Base-by-base conservation (phyloP, 768 basidiomycete species). In the Amanita exitialis region DNA sequence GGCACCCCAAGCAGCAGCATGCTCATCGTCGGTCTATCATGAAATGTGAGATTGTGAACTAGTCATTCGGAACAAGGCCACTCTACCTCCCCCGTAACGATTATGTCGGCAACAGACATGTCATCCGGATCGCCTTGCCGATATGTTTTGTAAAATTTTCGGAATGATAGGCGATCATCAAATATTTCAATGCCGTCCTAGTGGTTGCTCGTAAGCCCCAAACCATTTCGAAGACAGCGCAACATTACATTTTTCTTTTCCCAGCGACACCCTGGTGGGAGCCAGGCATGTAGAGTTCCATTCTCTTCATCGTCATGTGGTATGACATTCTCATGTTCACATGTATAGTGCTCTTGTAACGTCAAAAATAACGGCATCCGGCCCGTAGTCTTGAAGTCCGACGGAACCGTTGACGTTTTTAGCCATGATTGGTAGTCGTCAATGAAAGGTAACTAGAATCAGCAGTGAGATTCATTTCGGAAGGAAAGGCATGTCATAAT, bases 1-100 rank as follows among this genome's bases (percentile, higher is more conserved):
- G 3, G 67, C 71, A 2, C 78, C 80, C 83, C 82, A 86, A 2
- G 77, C 77, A 16, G 65, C 61, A 20, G 70, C 67, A 53, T 75
- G 69, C 15, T 61, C 64, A 34, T 66, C 66, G 49, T 77, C 77
- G 5, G 75, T 75, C 78, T 79, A 57, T 3, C 38, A 49, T 32
- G 44, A 42, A 20, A 15, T 30, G 41, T 34, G 41, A 42, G 15
- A 28, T 36, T n/a, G 25, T 15, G 39, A 27, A 32, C 15, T 43
- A 15, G 12, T 34, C 12, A 9, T 13, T 30, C 16, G 3, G 25
- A 4, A 30, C 30, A 36, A n/a, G 15, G 37, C n/a, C 20, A 12
- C 66, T 71, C 12, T 50, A 78, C 79, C 64, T 70, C 65, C 36
- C 78, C 79, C 4, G 74, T 76, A 44, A 81, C 69, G 51, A 80